Evolutionary conservation across 2,329 filamentous ascomycete genomes (phyloP).

Genomic region (Alternaria triticina): DNA sequence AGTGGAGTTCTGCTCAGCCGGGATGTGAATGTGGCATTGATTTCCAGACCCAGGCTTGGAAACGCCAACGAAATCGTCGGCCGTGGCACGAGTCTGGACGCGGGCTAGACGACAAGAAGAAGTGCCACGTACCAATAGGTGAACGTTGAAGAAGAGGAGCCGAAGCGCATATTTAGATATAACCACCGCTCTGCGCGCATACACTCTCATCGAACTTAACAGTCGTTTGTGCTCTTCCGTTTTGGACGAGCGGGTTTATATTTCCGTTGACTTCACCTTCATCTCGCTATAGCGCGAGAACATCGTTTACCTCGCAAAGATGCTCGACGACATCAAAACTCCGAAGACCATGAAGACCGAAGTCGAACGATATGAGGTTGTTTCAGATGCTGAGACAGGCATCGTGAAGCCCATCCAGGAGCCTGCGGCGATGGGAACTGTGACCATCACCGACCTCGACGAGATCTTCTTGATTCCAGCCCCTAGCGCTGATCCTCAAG

Average conservation of each 20-base stretch:
- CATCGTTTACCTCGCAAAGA: not conserved
- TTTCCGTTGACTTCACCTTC: not conserved
- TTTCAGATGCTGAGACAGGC: not conserved
- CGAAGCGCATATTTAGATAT: not conserved
- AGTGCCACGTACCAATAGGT: not conserved
- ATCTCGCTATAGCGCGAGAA: not conserved
- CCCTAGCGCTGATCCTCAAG: conserved; percentile 39
- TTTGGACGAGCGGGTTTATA: not conserved
- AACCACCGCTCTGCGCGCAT: not conserved
- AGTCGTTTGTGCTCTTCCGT: not conserved
- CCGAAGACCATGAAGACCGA: not conserved
- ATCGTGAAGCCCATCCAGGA: not conserved
- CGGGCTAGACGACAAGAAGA: not conserved
- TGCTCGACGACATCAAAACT: not conserved
- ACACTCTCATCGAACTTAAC: not conserved
- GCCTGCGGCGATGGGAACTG: conserved; percentile 35
- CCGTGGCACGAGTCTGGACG: not conserved
- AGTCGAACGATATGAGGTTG: not conserved
- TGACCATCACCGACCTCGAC: conserved; percentile 34
- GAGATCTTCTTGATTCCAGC: conserved; percentile 35
- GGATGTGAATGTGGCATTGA: not conserved
- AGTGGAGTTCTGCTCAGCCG: not conserved
- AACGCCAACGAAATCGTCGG: not conserved
- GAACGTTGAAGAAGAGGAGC: not conserved
- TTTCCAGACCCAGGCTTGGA: not conserved